Percentiles rank a stretch among this genome's conserved stretches.
These are phyloP conservation scores for Urochloa ruziziensis DNA, from an alignment of 176 grass and related monocot genomes.

Conservation along the genomic window DNA sequence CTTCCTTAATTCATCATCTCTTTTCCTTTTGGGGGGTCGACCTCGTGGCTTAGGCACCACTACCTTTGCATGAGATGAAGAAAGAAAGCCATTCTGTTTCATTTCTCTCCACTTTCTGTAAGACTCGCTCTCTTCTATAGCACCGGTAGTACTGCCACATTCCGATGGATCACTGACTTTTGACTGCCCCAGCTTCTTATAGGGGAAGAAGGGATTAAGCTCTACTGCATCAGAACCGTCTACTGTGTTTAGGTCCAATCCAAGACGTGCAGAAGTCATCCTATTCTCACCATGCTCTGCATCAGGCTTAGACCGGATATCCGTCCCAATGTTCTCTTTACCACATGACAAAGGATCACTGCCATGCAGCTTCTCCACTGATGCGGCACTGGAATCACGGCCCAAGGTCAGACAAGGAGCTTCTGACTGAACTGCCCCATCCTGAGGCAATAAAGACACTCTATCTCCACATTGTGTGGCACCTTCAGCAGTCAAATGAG, in stretches of 20 bases:
- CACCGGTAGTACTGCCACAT: conserved; percentile 74
- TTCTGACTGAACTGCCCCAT: conserved; percentile 26
- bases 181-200: conserved; percentile 58
- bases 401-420: conserved; percentile 52
- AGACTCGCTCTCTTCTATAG: conserved; percentile 58
- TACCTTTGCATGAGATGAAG: conserved; percentile 60
- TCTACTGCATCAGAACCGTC: conserved; percentile 46
- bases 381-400: conserved; percentile 21
- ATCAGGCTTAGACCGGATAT: conserved; percentile 25
- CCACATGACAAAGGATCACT: conserved; percentile 4
- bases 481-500: conserved; percentile 26
- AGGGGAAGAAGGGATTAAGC: conserved; percentile 78
- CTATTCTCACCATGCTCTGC: conserved; percentile 22
- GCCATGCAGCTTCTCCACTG: conserved; percentile 11
- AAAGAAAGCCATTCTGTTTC: conserved; percentile 98
- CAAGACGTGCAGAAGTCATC: conserved; percentile 18
- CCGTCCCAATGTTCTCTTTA: conserved; percentile 30
- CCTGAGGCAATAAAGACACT: conserved; percentile 16
- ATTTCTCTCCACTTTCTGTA: conserved; percentile 91
- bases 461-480: conserved; percentile 19
- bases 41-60: conserved; percentile 53
- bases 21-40: conserved; percentile 60
- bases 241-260: conserved; percentile 70
- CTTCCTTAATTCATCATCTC: conserved; percentile 50
- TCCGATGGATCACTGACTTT: conserved; percentile 64